Base-by-base conservation (phyloP, 2,329 filamentous ascomycete species). In the Fusarium sp. region DNA sequence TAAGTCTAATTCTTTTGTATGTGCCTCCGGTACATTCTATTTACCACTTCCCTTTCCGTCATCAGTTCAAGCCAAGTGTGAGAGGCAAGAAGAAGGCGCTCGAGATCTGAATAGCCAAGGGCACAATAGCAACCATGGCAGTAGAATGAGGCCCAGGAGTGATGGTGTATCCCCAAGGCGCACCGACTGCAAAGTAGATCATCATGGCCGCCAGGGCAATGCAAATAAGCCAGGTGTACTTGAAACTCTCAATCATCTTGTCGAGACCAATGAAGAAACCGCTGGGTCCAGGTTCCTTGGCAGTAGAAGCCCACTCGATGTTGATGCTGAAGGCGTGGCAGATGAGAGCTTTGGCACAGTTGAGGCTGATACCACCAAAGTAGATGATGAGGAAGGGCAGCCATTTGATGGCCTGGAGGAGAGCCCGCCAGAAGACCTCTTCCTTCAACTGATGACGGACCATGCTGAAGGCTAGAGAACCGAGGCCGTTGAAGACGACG, bases 221-320 rank as follows among this genome's bases (percentile, higher is more conserved):
- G 11, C 77, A 78, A 40, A 79, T 77, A 4, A 77, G 20, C 29
- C 77, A 78, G 0, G 76, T 76, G 60, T 82, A 86, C 69, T 89
- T 79, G 60, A 80, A 89, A 63, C 89, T 87, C 74, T 84, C 88
- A 42, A 82, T 83, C 63, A 82, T 82, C 36, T 79, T 84, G 40
- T 78, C 81, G 9, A 80, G 80, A 0, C 80, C 82, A 7, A 81
- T 83, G 58, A 77, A 78, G 22, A 80, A 76, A 50, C 77, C 79
- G 0, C 77, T 80, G 27, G 78, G 76, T 0, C 75, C 78, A 25
- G 78, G 36, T 62, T 80, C 78, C 54, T 80, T 80, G 0, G 78
- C 76, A 0, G 78, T 80, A 1, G 78, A 80, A 4, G 77, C 62
- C 78, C 78, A 80, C 47, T 79, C 77, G 2, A 80, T 80, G 25